A percentile compares a stretch with the other conserved stretches of the same genome.
phyloP scores from a whole-genome alignment of 495 filamentous ascomycete genomes.

The Daldinia caldariorum region DNA sequence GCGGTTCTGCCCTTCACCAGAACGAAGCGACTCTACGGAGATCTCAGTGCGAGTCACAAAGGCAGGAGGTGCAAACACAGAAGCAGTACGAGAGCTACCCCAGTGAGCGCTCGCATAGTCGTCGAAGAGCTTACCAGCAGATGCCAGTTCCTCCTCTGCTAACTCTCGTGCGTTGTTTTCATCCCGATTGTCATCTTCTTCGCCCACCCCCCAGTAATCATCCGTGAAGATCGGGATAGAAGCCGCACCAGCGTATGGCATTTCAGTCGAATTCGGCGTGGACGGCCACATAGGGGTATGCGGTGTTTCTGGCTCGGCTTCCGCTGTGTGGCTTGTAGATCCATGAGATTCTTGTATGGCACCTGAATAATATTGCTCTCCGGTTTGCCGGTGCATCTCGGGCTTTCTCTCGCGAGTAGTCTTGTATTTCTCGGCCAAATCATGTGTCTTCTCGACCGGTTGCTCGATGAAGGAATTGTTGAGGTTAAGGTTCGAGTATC shows the following conservation, averaged over 20 bases:
- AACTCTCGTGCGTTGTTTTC: constrained; percentile 19
- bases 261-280: constrained; percentile 25
- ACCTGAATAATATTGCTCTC: constrained; percentile 81
- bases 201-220: constrained; percentile 12
- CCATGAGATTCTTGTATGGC: constrained; percentile 79
- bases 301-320: constrained; percentile 55
- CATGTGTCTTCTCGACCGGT: neutral
- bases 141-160: constrained; percentile 37
- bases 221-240: constrained; percentile 2
- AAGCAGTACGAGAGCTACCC: constrained; percentile 18
- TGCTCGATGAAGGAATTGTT: neutral
- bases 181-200: constrained; percentile 5
- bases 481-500: neutral
- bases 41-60: constrained; percentile 37
- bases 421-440: constrained; percentile 20
- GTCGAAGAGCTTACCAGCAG: constrained; percentile 41
- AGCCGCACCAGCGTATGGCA: constrained; percentile 1
- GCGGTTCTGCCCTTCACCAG: constrained; percentile 12
- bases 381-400: constrained; percentile 63
- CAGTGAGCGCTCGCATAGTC: constrained; percentile 15
- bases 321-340: constrained; percentile 71
- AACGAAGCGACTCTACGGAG: constrained; percentile 42
- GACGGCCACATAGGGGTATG: constrained; percentile 5
- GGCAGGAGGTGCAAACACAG: constrained; percentile 15
- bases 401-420: constrained; percentile 44